Evolutionary conservation across 495 filamentous ascomycete species (phyloP).

Genomic region (Beverwykella pulmonaria): DNA sequence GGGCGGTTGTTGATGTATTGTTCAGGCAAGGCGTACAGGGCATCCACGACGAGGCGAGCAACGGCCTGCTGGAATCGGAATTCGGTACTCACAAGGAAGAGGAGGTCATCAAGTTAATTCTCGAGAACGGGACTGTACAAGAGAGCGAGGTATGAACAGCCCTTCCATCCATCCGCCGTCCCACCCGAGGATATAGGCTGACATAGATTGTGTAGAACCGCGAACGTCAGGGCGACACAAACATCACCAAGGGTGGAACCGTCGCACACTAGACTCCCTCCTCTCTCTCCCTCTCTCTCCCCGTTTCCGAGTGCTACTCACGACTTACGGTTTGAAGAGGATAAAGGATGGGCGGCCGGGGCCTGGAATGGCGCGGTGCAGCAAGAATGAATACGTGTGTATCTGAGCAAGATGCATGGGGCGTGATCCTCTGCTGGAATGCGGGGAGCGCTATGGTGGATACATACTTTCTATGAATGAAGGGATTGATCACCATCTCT

Average conservation of each 20-base stretch:
- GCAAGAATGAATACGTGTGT: background rate
- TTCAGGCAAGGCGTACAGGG: constrained; percentile 92
- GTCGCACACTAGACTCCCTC: constrained; percentile 44
- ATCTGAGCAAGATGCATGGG: background rate
- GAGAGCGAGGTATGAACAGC: constrained; percentile 40
- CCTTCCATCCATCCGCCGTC: background rate
- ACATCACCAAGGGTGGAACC: constrained; percentile 51
- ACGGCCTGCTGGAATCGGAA: constrained; percentile 74
- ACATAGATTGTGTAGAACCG: constrained; percentile 32
- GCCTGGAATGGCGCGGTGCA: background rate
- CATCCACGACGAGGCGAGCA: constrained; percentile 72
- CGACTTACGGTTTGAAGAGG: background rate
- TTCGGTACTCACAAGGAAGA: constrained; percentile 81
- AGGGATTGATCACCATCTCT: too few species aligned
- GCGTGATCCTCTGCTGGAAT: constrained; percentile 10
- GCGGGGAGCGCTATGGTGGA: background rate
- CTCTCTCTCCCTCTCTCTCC: background rate
- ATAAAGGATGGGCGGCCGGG: background rate
- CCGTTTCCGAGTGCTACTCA: background rate
- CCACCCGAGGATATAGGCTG: background rate
- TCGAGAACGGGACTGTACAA: constrained; percentile 64
- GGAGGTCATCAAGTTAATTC: constrained; percentile 74
- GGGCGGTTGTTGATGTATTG: too few species aligned
- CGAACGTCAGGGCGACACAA: constrained; percentile 52
- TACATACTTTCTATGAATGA: too few species aligned